These are phyloP conservation scores for Aureobasidium leucospermi DNA, from an alignment of 2,329 filamentous ascomycete species.

Conservation along the genomic window DNA sequence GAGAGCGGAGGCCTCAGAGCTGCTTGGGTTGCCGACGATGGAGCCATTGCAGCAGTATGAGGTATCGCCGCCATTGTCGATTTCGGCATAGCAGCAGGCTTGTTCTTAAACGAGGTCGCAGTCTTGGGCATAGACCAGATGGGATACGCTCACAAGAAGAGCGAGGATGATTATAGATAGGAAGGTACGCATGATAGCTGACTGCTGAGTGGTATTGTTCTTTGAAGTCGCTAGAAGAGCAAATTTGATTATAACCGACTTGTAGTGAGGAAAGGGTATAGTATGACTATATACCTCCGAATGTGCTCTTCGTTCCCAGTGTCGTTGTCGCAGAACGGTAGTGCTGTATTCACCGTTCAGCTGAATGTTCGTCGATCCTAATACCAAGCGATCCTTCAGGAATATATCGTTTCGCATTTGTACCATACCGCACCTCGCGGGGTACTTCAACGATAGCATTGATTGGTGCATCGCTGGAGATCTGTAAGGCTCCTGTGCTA, in stretches of 20 bases:
- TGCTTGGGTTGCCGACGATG: neutral
- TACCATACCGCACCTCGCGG: neutral
- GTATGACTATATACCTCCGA: neutral
- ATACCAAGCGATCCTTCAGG: neutral
- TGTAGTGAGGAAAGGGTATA: neutral
- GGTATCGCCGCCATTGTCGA: neutral
- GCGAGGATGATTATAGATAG: neutral
- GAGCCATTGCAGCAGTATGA: constrained; percentile 5
- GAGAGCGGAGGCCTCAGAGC: neutral
- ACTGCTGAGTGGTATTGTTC: no score
- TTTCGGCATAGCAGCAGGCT: neutral
- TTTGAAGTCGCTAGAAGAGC: neutral
- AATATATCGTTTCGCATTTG: neutral
- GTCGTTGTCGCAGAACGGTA: neutral
- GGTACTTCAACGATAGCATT: neutral
- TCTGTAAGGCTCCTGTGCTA: no score
- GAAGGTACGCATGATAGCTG: neutral
- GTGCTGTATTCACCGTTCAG: neutral
- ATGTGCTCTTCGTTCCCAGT: neutral
- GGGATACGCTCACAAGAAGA: neutral
- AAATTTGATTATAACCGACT: neutral
- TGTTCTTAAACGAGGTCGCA: neutral
- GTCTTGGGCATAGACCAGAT: neutral
- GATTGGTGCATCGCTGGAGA: neutral
- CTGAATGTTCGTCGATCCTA: neutral